Base-by-base conservation (phyloP, 345 rosid genomes). In the Pugionium dolabratum region DNA sequence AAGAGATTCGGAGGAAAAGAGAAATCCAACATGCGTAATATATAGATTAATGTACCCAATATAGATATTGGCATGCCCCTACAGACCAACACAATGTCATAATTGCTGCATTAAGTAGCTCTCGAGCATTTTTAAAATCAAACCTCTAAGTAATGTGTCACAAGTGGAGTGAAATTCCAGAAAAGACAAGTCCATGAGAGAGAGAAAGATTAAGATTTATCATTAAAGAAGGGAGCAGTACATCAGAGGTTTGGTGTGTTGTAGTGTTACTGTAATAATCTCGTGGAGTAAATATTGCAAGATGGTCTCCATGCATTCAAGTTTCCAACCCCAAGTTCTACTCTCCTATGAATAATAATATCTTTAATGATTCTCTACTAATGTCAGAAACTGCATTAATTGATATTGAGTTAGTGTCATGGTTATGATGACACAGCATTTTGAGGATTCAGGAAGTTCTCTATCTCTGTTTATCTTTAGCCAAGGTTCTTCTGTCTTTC, bases 291-390 rank as follows among this genome's bases (percentile, higher is more conserved):
- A 67, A 67, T 67, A 62, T 40, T 67, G 65, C 63, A 67, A 74
- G 59, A 74, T 67, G 69, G 73, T 60, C 59, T n/a, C n/a, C 73
- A 61, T 74, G 73, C 73, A 74, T 74, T 67, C 73, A 74, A 27
- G 54, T 66, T 59, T 29, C 59, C 45, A 62, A 70, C 42, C 62
- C 62, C 57, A 64, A 72, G 62, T 66, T 66, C 60, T 67, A 74
- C 69, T 69, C 62, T 67, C 73, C 73, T 47, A 28, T 67, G 68
- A 61, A 41, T 59, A 59, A n/a, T n/a, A n/a, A 31, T 59, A 28
- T 46, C 51, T 59, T 54, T 18, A 58, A 26, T 60, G 47, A 41
- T 59, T 32, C 26, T 52, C 31, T 59, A 32, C 27, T 11, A 50
- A 6, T 72, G 61, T 59, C 5, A 30, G 43, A 31, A 54, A 44